phyloP scores from a whole-genome alignment of 1,284 basidiomycete genomes.

The Trametes pubescens region DNA sequence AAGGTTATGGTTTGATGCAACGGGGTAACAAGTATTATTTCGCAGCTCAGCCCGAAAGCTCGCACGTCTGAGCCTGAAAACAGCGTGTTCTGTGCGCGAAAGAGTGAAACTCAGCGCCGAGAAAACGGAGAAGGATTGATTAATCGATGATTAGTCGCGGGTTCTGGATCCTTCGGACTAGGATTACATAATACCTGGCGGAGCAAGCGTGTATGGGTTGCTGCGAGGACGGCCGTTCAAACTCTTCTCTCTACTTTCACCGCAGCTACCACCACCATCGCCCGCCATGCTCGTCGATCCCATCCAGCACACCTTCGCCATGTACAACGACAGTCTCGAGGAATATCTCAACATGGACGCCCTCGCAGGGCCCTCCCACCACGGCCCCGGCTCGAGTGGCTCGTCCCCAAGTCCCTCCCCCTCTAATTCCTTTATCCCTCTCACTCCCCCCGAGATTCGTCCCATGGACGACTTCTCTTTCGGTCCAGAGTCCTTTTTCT shows the following conservation, averaged over 20 bases:
- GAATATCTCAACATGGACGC: constrained; percentile 62
- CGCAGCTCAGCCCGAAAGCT: background rate
- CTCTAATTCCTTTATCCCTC: constrained; percentile 43
- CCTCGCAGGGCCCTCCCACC: constrained; percentile 40
- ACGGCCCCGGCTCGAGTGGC: constrained; percentile 38
- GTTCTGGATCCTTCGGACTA: constrained; percentile 26
- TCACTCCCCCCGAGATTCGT: constrained; percentile 39
- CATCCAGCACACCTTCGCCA: constrained; percentile 37
- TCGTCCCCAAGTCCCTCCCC: constrained; percentile 50
- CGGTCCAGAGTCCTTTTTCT: constrained; percentile 48
- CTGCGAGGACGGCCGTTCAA: constrained; percentile 4
- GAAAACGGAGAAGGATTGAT: background rate
- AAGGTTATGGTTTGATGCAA: constrained; percentile 8
- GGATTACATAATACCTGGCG: constrained; percentile 11
- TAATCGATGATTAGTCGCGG: background rate
- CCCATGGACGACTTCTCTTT: constrained; percentile 37
- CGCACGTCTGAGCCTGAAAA: background rate
- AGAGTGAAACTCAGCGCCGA: constrained; percentile 13
- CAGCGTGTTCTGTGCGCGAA: background rate
- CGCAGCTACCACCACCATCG: constrained; percentile 19
- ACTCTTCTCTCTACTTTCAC: constrained; percentile 24
- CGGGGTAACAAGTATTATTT: background rate
- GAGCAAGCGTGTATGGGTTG: constrained; percentile 11
- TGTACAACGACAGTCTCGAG: constrained; percentile 46
- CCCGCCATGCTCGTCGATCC: constrained; percentile 45